Conservation (phyloP, 345 rosid genomes). For the Populus pruinosa region DNA sequence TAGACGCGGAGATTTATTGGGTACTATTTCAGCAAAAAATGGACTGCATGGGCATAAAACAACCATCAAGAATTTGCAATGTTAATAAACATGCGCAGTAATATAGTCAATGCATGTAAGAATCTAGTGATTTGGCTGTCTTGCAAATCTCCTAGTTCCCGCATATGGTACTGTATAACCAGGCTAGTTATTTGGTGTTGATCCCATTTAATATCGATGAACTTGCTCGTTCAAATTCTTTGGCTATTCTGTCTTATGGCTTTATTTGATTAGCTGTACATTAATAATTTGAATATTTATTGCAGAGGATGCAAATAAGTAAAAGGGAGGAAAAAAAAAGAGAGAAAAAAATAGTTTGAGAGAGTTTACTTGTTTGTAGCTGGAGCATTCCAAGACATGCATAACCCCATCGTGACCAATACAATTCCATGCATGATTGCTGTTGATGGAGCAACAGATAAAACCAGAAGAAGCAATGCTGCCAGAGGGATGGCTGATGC, state of each 20-base stretch:
- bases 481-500: slow-evolving; percentile 85
- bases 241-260: too few relatives aligned
- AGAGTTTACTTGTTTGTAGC: slow-evolving; percentile 25
- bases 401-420: slow-evolving; percentile 19
- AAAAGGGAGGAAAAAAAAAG: too few relatives aligned
- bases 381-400: slow-evolving; percentile 24
- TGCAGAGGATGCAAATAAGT: neutral
- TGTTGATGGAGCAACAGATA: slow-evolving; percentile 75
- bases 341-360: neutral
- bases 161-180: too few relatives aligned
- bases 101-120: too few relatives aligned
- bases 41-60: slow-evolving; percentile 47
- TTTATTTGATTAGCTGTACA: neutral
- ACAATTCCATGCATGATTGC: slow-evolving; percentile 46
- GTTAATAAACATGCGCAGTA: too few relatives aligned
- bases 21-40: slow-evolving; percentile 88
- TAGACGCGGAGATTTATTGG: slow-evolving; percentile 76
- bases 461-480: slow-evolving; percentile 63
- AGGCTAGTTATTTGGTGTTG: too few relatives aligned
- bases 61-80: neutral
- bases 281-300: too few relatives aligned
- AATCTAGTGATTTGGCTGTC: too few relatives aligned
- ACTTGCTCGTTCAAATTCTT: too few relatives aligned
- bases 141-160: too few relatives aligned
- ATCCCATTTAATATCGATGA: too few relatives aligned